These are phyloP conservation scores for Brassica rapa DNA, from an alignment of 345 rosid genomes.

Conservation along the genomic window DNA sequence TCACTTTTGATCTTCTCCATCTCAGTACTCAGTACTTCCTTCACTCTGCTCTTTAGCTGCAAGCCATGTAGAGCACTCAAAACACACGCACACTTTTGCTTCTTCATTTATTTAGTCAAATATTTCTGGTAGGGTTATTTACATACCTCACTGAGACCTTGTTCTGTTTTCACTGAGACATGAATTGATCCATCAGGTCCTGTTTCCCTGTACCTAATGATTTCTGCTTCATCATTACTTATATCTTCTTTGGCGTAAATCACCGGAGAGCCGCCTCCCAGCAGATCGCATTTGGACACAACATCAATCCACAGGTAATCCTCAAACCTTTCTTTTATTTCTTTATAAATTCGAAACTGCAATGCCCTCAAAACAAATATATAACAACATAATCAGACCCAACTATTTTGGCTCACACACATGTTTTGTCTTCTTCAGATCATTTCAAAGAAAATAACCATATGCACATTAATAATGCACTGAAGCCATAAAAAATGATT, in stretches of 20 bases:
- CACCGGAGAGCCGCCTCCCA: constrained; percentile 60
- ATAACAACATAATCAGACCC: not conserved
- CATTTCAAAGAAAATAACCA: not conserved
- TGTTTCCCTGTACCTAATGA: constrained; percentile 54
- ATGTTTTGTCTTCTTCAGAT: constrained; percentile 3
- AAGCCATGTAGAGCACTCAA: constrained; percentile 20
- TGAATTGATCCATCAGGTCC: constrained; percentile 74
- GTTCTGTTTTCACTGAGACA: constrained; percentile 68
- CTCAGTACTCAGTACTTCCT: constrained; percentile 53
- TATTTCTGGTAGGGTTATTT: not conserved
- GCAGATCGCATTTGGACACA: constrained; percentile 80
- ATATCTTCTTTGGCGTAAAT: constrained; percentile 58
- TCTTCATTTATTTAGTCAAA: not conserved
- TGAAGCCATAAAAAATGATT: not conserved
- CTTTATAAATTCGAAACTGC: constrained; percentile 79
- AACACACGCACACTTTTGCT: not conserved
- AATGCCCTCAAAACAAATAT: constrained; percentile 20
- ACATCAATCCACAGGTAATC: constrained; percentile 85
- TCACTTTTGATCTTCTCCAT: constrained; percentile 54
- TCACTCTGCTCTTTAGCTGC: constrained; percentile 68
- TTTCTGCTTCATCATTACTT: constrained; percentile 49
- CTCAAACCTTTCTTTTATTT: constrained; percentile 67
- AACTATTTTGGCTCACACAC: not conserved
- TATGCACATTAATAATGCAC: no score
- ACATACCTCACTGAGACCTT: constrained; percentile 68